Evolutionary conservation across 805 yeast genomes (phyloP), one percentile per base, ranked within the genome.

Genomic region (Cyberlindnera mrakii): DNA sequence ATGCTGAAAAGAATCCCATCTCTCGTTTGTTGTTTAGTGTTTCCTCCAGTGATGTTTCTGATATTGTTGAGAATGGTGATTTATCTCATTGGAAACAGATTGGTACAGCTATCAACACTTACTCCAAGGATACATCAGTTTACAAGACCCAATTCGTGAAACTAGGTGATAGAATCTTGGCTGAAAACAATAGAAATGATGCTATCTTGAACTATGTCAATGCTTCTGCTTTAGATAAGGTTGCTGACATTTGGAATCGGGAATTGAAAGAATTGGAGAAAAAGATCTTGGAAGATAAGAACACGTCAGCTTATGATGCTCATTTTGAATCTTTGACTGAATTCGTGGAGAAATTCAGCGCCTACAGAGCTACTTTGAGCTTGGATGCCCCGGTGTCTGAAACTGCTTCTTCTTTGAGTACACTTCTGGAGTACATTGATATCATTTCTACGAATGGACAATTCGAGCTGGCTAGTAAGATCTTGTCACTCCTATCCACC

Each of bases 41-140:
- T 13, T 71, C 86, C 1, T 69, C 75, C 27, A 67, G 68, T 30
- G 67, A 77, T 50, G 67, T 75, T 70, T 41, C 65, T 27, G 98
- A 91, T 60, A 60, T 93, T 48, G 93, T 89, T 27, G 72, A 75
- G 37, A 82, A 90, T 58, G 84, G 85, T 27, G 84, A 85, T 56
- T 79, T 90, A 33, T 55, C 71, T 4, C 80, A 85, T 51, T 93
- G 99, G 99, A 83, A 78, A 53, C 82, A 80, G 35, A 79, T 85
- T 52, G 86, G 89, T n/a, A 69, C 75, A 35, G 74, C 88, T 14
- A 75, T 90, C 43, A 61, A 78, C 41, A 74, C 86, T 3, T 83
- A 75, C 54, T 60, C 74, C 35, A 50, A 65, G 16, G 74, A 74
- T 49, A 64, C 65, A 4, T 65, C 64, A 3, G 71, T 71, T 33